Base-by-base conservation (phyloP, 306 rosid genomes). In the Fagus sylvatica region DNA sequence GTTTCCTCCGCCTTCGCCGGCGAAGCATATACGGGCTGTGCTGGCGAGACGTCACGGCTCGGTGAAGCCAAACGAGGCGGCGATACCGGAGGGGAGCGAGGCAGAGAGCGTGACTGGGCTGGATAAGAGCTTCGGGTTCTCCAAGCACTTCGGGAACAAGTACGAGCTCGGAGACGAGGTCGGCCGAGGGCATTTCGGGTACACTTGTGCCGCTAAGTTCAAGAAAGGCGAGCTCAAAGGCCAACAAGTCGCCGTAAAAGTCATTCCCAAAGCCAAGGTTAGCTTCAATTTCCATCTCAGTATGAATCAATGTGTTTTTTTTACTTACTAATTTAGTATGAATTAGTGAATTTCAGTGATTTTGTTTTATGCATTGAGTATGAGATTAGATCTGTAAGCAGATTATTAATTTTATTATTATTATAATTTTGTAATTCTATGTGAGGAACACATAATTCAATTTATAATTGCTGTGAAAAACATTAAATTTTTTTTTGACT, bases 1-100 rank as follows among this genome's bases (percentile, higher is more conserved):
- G 56, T 92, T 92, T 74, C 93, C 91, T 19, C 97, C 98, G 2
- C 97, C 97, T 7, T 94, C 98, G 0, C 98, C 98, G 78, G 98
- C 97, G 19, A 94, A 94, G 88, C 98, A 92, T 53, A 87, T 94
- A 51, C 75, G 75, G 84, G 94, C 97, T 15, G 66, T 88, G 53
- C 69, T 92, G 51, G 94, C 94, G 1, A 83, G 98, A 56, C 81
- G 98, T 13, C 96, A 89, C 2, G 97, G 94, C 15, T 81, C 92
- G 0, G 96, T 90, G 79, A 94, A 92, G 93, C 94, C 93, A 69
- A 94, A 90, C 69, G 97, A 79, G 70, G 88, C 89, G 1, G 42
- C 88, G 36, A 87, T 88, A 61, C 90, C 98, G 6, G 93, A 88
- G 74, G 95, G 94, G 36, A 76, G 86, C 55, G 96, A 87, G 75